phyloP scores from a whole-genome alignment of 31 red algal species.

The Endocladia muricata region DNA sequence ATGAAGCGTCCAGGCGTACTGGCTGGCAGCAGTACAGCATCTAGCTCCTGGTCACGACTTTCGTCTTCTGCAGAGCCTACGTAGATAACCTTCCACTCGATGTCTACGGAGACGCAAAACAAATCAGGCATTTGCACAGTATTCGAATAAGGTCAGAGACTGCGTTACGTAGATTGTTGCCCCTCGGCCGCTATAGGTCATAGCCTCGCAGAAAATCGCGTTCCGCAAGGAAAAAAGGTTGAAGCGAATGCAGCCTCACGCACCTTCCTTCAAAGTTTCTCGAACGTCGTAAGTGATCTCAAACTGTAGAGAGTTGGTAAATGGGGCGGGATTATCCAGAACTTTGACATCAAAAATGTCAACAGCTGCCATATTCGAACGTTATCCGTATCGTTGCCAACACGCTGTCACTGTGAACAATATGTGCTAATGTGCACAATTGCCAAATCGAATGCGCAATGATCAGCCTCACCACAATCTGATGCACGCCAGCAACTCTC shows the following conservation, averaged over 20 bases:
- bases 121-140: neutral
- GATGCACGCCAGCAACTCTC: too few species aligned
- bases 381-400: neutral
- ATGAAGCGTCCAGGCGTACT: conserved; percentile 79
- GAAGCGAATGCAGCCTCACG: too few species aligned
- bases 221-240: too few species aligned
- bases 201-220: too few species aligned
- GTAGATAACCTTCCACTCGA: conserved; percentile 99
- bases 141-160: too few species aligned
- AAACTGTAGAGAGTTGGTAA: conserved; percentile 84
- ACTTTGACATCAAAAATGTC: conserved; percentile 92
- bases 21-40: conserved; percentile 88
- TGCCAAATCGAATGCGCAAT: neutral
- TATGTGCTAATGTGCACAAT: neutral
- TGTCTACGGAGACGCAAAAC: conserved; percentile 53
- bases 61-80: conserved; percentile 87
- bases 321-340: conserved; percentile 92
- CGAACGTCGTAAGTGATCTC: conserved; percentile 99
- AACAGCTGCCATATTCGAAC: conserved; percentile 99
- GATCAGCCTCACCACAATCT: too few species aligned
- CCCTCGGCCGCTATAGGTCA: too few species aligned
- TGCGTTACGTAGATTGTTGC: too few species aligned
- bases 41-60: conserved; percentile 90
- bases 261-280: conserved; percentile 85
- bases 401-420: neutral